Base-by-base conservation (phyloP, 2,329 filamentous ascomycete species). In the Monilinia laxa region DNA sequence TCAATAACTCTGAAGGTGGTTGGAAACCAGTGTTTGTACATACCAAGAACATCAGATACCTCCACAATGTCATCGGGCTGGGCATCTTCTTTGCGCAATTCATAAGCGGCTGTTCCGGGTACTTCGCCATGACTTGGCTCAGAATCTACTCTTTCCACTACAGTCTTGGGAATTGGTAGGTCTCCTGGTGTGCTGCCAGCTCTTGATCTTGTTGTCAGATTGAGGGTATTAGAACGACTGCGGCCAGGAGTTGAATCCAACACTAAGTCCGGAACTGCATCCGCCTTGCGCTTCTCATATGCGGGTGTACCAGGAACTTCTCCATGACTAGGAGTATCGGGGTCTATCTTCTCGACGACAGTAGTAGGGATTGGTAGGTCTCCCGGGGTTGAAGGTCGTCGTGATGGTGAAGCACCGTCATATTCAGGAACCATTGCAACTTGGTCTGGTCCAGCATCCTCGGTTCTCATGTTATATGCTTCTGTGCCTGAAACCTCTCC, bases 401-500 rank as follows among this genome's bases (percentile, higher is more conserved):
- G 55, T 57, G 64, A 51, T n/a, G 23, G 38, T 59, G 55, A 31
- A 11, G 57, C 35, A 28, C 45, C 38, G 53, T 66, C 40, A 63
- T 58, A 53, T 62, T 59, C 59, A 23, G 55, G 67, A 12, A 73
- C 70, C 35, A 70, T 67, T 64, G 84, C 83, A 72, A 88, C 85
- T 77, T 88, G 83, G 71, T 89, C 86, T 20, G 86, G 85, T 58
- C 80, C 78, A 18, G 85, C 86, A 75, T 89, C 86, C 40, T 80
- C 80, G 67, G 82, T 81, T 71, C 85, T 81, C 76, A 82, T 80
- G 49, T 81, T 75, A 73, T 87, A 85, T 16, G 85, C 84, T 64
- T 83, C 81, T 6, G 86, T 88, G 45, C 85, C 85, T 2, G 85
- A 86, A 52, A 88, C 83, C 76, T 89, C 85, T 68, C 85, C 86